Base-by-base conservation (phyloP, 2,329 filamentous ascomycete genomes). In the Fusarium sp. region DNA sequence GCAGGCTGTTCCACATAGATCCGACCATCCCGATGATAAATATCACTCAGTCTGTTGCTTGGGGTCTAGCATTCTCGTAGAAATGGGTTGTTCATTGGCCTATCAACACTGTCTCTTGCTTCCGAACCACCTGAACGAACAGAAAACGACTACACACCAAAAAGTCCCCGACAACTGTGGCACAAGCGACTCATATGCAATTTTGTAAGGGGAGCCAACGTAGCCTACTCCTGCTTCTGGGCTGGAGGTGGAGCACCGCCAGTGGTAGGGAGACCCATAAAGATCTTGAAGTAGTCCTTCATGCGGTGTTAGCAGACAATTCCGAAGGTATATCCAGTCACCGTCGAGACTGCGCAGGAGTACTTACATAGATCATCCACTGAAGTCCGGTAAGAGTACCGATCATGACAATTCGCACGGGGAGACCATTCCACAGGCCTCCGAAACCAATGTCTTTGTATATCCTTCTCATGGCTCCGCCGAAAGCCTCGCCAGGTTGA, bases 351-450 rank as follows among this genome's bases (percentile, higher is more conserved):
- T 42, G 5, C 28, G 48, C 34, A 28, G 50, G 55, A 36, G 42
- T n/a, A 83, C 87, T 86, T 78, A 89, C 92, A 84, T 95, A 96
- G 81, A 95, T 96, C 92, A 97, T 94, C 94, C 94, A 98, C 85
- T 98, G 95, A 70, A 97, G 85, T 67, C 93, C 94, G 26, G 94
- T 97, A 79, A 93, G 82, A 34, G 90, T 93, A 76, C 92, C 93
- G 74, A 97, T 94, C 95, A 98, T 98, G 79, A 97, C 91, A 79
- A 98, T 98, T 66, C 89, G 82, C 56, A 97, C 93, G 0, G 93
- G 92, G 50, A 98, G 85, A 14, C 95, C 95, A 79, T 97, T 97
- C 95, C 95, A 98, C 34, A 98, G 88, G n/a, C 95, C 95, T 22
- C 77, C 78, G 83, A 98, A 97, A 38, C 95, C 95, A 79, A 97